A percentile compares a stretch with the other conserved stretches of the same genome.
These are phyloP conservation scores for Hypoxylon sp. DNA, from an alignment of 2,329 filamentous ascomycete genomes.

Conservation along the genomic window DNA sequence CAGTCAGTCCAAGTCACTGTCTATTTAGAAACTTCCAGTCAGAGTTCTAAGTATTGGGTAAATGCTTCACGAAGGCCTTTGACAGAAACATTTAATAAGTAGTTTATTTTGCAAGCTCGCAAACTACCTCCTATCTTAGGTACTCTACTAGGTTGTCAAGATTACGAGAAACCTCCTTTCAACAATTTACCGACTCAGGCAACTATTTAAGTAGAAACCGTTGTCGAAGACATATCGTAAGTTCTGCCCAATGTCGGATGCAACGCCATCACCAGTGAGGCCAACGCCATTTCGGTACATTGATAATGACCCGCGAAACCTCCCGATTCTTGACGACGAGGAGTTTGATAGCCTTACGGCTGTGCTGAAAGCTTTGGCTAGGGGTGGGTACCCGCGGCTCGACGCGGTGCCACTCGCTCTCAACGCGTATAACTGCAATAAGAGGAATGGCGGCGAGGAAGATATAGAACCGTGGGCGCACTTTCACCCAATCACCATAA, in stretches of 20 bases:
- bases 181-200: background rate
- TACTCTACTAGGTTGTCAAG: background rate
- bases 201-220: background rate
- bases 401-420: conserved; percentile 42
- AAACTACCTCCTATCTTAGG: background rate
- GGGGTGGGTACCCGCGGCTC: conserved; percentile 37
- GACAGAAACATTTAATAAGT: conserved; percentile 2
- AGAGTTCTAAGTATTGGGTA: background rate
- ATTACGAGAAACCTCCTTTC: background rate
- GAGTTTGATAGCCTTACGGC: conserved; percentile 31
- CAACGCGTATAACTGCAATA: conserved; percentile 46
- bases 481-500: conserved; percentile 41
- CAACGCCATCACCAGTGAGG: background rate
- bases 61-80: background rate
- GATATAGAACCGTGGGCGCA: conserved; percentile 41
- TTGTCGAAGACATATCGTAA: background rate
- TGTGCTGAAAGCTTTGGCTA: conserved; percentile 38
- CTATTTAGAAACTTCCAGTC: conserved; percentile 13
- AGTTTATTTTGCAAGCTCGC: background rate
- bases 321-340: conserved; percentile 32
- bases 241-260: background rate
- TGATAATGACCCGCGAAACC: conserved; percentile 1
- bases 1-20: background rate
- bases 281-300: conserved; percentile 18
- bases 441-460: background rate